Percentiles rank a stretch among this genome's conserved stretches.
phyloP scores from a whole-genome alignment of 306 rosid genomes.

The Castanopsis chinensis region DNA sequence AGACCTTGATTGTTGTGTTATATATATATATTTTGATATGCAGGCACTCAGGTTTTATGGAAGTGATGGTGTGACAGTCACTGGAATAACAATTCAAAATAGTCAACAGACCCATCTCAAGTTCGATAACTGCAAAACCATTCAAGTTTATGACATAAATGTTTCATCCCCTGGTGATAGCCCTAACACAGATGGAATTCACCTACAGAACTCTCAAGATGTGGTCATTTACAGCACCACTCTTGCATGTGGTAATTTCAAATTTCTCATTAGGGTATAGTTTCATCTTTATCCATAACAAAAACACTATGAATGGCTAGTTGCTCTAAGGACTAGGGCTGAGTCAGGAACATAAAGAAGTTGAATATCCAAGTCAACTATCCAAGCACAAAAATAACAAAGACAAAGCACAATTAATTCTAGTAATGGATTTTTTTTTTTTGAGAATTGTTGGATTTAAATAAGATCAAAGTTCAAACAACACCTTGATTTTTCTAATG shows the following conservation, averaged over 20 bases:
- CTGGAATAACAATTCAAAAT: slow-evolving; percentile 68
- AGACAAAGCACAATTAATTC: background rate
- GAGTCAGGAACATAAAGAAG: background rate
- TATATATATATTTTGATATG: background rate
- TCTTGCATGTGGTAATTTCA: slow-evolving; percentile 62
- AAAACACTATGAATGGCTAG: background rate
- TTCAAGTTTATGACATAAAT: slow-evolving; percentile 45
- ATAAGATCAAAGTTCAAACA: too few species aligned
- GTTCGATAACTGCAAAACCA: slow-evolving; percentile 55
- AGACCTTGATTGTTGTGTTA: background rate
- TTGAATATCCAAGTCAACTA: background rate
- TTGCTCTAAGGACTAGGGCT: background rate
- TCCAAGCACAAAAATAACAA: background rate
- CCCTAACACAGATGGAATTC: slow-evolving; percentile 86
- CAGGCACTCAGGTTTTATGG: slow-evolving; percentile 81
- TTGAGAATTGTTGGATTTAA: too few species aligned
- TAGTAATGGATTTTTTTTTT: too few species aligned
- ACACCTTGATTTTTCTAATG: too few species aligned
- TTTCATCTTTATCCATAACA: background rate
- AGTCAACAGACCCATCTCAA: slow-evolving; percentile 72
- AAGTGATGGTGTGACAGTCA: slow-evolving; percentile 53
- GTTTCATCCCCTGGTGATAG: slow-evolving; percentile 67
- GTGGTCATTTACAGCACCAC: slow-evolving; percentile 48
- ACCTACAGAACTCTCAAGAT: slow-evolving; percentile 57
- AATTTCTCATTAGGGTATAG: background rate